These are phyloP conservation scores for Luffa aegyptiaca DNA, from an alignment of 306 rosid species.

Conservation along the genomic window DNA sequence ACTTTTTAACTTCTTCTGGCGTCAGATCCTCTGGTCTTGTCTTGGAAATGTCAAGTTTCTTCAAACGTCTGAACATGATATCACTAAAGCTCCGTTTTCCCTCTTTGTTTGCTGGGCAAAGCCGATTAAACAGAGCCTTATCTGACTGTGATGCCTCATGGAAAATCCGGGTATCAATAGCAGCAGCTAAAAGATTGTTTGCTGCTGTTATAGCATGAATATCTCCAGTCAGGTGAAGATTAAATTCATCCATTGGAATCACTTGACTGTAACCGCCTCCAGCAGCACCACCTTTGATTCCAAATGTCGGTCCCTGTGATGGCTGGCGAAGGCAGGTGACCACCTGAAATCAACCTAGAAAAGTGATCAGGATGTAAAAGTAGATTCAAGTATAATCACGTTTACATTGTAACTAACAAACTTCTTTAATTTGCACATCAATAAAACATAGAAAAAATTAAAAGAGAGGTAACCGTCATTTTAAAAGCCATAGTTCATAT, in stretches of 20 bases:
- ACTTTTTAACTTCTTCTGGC: constrained; percentile 66
- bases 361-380: neutral
- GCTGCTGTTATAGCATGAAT: constrained; percentile 97
- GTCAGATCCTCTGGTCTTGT: constrained; percentile 79
- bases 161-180: constrained; percentile 86
- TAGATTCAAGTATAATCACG: neutral
- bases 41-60: constrained; percentile 73
- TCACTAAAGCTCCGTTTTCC: constrained; percentile 66
- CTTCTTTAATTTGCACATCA: neutral
- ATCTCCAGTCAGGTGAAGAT: constrained; percentile 97
- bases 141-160: constrained; percentile 92
- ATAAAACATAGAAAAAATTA: neutral
- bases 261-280: constrained; percentile 99
- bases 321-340: constrained; percentile 96
- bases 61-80: constrained; percentile 80
- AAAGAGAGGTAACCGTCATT: neutral
- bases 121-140: constrained; percentile 83
- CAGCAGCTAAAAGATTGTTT: constrained; percentile 96
- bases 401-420: neutral
- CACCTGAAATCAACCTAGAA: constrained; percentile 38
- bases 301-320: constrained; percentile 99
- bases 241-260: constrained; percentile 98
- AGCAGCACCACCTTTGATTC: constrained; percentile 99
- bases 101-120: constrained; percentile 89
- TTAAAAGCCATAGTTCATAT: neutral